These are phyloP conservation scores for Neopestalotiopsis sp. DNA, from an alignment of 2,329 filamentous ascomycete species.

Conservation along the genomic window DNA sequence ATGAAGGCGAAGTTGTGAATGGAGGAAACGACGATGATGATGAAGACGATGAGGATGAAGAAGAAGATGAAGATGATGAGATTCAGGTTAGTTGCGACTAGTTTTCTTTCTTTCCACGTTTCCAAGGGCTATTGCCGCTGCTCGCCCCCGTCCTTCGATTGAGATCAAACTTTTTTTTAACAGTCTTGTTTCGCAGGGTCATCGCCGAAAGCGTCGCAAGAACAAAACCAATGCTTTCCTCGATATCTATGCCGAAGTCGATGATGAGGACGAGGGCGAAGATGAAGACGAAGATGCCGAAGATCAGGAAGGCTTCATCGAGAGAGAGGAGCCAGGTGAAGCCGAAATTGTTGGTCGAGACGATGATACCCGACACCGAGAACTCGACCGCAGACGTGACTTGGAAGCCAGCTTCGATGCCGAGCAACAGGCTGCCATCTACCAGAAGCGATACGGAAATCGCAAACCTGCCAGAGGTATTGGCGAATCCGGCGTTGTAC, in stretches of 20 bases:
- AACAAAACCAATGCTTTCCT: conserved; percentile 85
- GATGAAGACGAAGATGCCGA: conserved; percentile 91
- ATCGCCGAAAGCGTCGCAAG: conserved; percentile 82
- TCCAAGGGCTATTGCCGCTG: too few species aligned
- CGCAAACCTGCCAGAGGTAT: conserved; percentile 69
- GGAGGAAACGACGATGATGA: conserved; percentile 57
- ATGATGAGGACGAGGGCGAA: conserved; percentile 87
- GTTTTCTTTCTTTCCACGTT: neutral
- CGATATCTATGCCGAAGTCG: conserved; percentile 97
- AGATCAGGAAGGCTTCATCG: conserved; percentile 82
- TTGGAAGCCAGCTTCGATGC: conserved; percentile 87
- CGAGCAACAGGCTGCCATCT: conserved; percentile 87
- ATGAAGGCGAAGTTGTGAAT: conserved; percentile 43
- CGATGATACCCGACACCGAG: conserved; percentile 91
- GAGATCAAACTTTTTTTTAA: conserved; percentile 12
- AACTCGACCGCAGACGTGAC: conserved; percentile 91
- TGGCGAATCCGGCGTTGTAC: conserved; percentile 77
- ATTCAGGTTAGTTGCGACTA: conserved; percentile 59
- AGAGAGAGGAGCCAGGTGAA: conserved; percentile 90
- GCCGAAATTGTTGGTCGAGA: conserved; percentile 80
- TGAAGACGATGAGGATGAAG: conserved; percentile 55
- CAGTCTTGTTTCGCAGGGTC: conserved; percentile 46
- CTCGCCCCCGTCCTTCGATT: neutral
- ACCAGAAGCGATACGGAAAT: conserved; percentile 88
- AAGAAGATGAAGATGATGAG: conserved; percentile 69